phyloP scores from a whole-genome alignment of 192 early-diverging fungal genomes.

The Dispira parvispora region DNA sequence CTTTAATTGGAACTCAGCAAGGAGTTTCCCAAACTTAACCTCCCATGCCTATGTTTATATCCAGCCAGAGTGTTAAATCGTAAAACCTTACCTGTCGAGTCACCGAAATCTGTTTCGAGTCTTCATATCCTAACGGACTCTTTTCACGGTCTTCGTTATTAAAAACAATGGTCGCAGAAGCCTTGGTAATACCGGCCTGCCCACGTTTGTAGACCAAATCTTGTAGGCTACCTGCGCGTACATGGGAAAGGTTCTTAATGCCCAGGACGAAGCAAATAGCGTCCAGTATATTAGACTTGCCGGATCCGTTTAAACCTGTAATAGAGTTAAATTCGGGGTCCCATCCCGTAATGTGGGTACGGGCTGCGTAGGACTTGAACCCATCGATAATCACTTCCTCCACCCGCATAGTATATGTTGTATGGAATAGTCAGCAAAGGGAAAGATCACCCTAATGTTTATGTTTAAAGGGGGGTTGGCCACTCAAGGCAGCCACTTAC shows the following conservation, averaged over 20 bases:
- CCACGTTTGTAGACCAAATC: constrained; percentile 99
- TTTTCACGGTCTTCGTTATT: constrained; percentile 73
- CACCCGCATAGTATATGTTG: constrained; percentile 45
- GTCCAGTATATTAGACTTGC: constrained; percentile 97
- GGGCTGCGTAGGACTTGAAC: constrained; percentile 95
- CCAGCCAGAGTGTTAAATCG: too few species aligned
- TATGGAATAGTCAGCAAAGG: too few species aligned
- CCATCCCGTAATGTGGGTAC: constrained; percentile 95
- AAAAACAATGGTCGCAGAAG: constrained; percentile 92
- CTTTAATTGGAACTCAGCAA: too few species aligned
- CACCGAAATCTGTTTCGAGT: constrained; percentile 74
- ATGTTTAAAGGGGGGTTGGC: too few species aligned
- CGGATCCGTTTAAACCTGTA: constrained; percentile 94
- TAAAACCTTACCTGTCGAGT: constrained; percentile 69
- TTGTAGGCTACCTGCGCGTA: constrained; percentile 83
- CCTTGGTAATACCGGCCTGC: constrained; percentile 94
- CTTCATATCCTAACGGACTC: constrained; percentile 77
- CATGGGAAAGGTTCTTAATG: constrained; percentile 81
- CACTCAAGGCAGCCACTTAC: too few species aligned
- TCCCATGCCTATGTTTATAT: too few species aligned
- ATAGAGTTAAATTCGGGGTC: constrained; percentile 97
- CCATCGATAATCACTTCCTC: constrained; percentile 96
- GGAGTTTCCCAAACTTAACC: too few species aligned
- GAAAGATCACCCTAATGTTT: too few species aligned
- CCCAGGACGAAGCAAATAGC: constrained; percentile 98